phyloP scores from a whole-genome alignment of 495 filamentous ascomycete species.

The Penicillium diatomitis region DNA sequence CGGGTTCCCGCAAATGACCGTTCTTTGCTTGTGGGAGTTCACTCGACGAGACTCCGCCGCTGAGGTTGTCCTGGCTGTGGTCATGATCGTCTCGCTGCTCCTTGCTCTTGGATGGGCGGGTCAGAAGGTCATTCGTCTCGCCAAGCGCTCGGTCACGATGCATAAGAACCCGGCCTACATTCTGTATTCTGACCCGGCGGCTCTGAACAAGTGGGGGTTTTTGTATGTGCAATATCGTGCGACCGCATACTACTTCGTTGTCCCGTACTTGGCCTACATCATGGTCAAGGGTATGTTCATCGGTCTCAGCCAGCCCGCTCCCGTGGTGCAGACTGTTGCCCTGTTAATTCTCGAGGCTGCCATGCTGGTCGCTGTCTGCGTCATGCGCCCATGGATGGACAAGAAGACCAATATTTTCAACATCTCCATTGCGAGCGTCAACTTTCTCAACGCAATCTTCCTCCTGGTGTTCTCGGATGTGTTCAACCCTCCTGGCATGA shows the following conservation, averaged over 20 bases:
- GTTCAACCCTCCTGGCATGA: constrained; percentile 77
- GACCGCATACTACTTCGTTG: constrained; percentile 93
- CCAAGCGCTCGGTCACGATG: constrained; percentile 77
- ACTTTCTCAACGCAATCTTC: constrained; percentile 86
- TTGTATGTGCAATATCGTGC: constrained; percentile 96
- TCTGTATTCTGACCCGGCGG: constrained; percentile 85
- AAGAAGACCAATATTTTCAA: constrained; percentile 98
- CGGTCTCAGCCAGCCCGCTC: constrained; percentile 64
- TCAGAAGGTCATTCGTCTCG: constrained; percentile 81
- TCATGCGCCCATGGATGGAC: constrained; percentile 95
- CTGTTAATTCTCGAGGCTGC: constrained; percentile 78
- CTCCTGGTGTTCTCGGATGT: constrained; percentile 75
- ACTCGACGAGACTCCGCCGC: constrained; percentile 78
- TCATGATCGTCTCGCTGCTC: constrained; percentile 79
- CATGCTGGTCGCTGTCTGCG: constrained; percentile 67
- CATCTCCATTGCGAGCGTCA: constrained; percentile 81
- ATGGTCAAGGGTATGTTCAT: constrained; percentile 88
- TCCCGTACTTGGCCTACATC: constrained; percentile 70
- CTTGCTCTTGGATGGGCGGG: constrained; percentile 78
- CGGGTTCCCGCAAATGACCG: constrained; percentile 85
- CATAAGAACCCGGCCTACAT: constrained; percentile 98
- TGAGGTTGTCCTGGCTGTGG: constrained; percentile 78
- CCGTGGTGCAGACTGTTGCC: constrained; percentile 75
- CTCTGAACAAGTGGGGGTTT: constrained; percentile 98
- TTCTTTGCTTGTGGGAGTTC: constrained; percentile 92